Evolutionary conservation across 176 grass and related monocot species (phyloP).

Genomic region (Oryza punctata): DNA sequence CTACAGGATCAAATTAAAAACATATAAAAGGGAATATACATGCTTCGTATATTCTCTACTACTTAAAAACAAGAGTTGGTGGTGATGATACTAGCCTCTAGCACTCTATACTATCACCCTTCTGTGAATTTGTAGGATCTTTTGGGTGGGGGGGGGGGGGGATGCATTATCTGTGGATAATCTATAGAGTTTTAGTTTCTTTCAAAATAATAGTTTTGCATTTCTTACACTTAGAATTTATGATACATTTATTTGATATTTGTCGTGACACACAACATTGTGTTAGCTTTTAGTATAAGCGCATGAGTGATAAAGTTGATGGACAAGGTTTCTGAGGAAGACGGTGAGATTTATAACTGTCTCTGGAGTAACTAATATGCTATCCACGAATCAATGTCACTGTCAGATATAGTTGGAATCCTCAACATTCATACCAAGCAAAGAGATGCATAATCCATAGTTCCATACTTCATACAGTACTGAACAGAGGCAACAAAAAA

Average conservation of each 20-base stretch:
- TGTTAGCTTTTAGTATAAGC: neutral
- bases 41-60: neutral
- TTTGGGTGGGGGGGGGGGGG: too few species aligned
- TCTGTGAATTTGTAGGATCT: neutral
- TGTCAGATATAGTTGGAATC: neutral
- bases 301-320: slow-evolving; percentile 21
- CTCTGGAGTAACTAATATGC: slow-evolving; percentile 7
- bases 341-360: slow-evolving; percentile 17
- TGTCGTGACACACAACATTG: neutral
- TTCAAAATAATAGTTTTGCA: too few species aligned
- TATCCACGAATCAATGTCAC: neutral
- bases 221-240: neutral
- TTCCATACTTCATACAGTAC: slow-evolving; percentile 7
- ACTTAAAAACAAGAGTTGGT: neutral
- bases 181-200: too few species aligned
- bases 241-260: neutral
- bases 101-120: neutral
- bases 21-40: slow-evolving; percentile 3
- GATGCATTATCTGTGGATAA: neutral
- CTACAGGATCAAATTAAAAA: neutral
- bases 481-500: neutral
- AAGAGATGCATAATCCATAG: slow-evolving; percentile 3
- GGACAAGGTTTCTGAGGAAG: neutral
- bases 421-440: slow-evolving; percentile 32
- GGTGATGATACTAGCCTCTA: neutral